Evolutionary conservation across 208 protist species (phyloP), one percentile per base, ranked within the genome.

Genomic region (Leishmania martiniquensis): DNA sequence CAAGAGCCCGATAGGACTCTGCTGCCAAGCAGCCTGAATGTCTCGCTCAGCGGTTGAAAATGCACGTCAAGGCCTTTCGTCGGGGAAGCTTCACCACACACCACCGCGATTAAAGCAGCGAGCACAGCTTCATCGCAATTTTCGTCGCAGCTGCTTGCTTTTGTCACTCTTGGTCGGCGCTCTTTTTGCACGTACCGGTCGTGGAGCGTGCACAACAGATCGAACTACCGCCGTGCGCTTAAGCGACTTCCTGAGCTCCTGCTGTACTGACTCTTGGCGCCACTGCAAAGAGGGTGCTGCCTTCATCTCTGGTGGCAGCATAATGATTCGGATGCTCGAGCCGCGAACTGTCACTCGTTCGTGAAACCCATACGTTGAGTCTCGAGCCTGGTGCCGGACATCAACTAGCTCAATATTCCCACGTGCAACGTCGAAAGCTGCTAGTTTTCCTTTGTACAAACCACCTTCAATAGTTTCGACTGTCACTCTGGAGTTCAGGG

Each of bases 351-450:
- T 75, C 10, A 93, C 80, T 4, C 92, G 77, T 60, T 93, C 89
- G 25, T 82, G 75, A 54, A 96, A 84, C 55, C 83, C 80, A 54
- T 86, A 84, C 25, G 84, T 91, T 2, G 90, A 93, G 69, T 93
- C 88, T 72, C 81, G 84, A 5, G 82, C 78, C 63, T 89, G 88
- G 66, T 84, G 83, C 1, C 81, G 70, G 13, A 91, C 92, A 66
- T 94, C 85, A 22, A 49, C 80, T 4, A 96, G 75, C 69, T 94
- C 90, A 59, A 93, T 72, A 77, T 96, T 93, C 2, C 92, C 90
- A 47, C 68, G 72, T 20, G 63, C 34, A 3, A 75, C 60, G 51
- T 96, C 92, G 39, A 90, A 76, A 12, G 52, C 39, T 12, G 44
- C 69, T 32, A 96, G 78, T 45, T 86, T 94, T 6, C 92, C 92